These are phyloP conservation scores for Pythium graminicola DNA, from an alignment of 352 stramenopile species.

Conservation along the genomic window DNA sequence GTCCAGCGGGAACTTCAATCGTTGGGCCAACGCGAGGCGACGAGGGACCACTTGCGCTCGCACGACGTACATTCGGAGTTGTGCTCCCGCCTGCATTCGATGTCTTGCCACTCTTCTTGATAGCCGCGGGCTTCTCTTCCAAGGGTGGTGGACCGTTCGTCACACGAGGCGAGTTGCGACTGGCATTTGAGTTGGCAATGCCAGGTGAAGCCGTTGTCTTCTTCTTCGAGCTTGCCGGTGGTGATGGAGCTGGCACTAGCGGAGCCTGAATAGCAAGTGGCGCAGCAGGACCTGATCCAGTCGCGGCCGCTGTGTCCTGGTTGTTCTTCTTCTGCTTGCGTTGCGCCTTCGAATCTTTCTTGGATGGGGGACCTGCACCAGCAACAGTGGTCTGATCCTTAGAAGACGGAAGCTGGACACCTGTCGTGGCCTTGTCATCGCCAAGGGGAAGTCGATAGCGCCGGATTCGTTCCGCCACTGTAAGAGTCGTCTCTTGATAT, in stretches of 20 bases:
- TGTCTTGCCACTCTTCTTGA: constrained; percentile 18
- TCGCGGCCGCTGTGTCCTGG: constrained; percentile 29
- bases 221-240: constrained; percentile 19
- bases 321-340: constrained; percentile 58
- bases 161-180: constrained; percentile 20
- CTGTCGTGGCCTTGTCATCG: constrained; percentile 2
- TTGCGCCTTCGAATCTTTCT: constrained; percentile 66
- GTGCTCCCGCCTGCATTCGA: constrained; percentile 4
- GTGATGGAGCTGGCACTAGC: background rate
- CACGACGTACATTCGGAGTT: constrained; percentile 6
- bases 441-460: constrained; percentile 33
- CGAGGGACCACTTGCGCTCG: constrained; percentile 8
- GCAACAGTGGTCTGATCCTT: constrained; percentile 2
- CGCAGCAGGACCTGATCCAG: background rate
- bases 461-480: constrained; percentile 56
- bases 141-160: background rate
- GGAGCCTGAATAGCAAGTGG: constrained; percentile 10
- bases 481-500: constrained; percentile 61
- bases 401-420: background rate
- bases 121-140: constrained; percentile 12
- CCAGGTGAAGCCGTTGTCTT: constrained; percentile 13
- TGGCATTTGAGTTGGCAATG: constrained; percentile 4
- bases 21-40: constrained; percentile 23
- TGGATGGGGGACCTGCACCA: background rate
- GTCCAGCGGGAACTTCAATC: constrained; percentile 16